Base-by-base conservation (phyloP, 2,329 filamentous ascomycete genomes). In the Periconia macrospinosa region DNA sequence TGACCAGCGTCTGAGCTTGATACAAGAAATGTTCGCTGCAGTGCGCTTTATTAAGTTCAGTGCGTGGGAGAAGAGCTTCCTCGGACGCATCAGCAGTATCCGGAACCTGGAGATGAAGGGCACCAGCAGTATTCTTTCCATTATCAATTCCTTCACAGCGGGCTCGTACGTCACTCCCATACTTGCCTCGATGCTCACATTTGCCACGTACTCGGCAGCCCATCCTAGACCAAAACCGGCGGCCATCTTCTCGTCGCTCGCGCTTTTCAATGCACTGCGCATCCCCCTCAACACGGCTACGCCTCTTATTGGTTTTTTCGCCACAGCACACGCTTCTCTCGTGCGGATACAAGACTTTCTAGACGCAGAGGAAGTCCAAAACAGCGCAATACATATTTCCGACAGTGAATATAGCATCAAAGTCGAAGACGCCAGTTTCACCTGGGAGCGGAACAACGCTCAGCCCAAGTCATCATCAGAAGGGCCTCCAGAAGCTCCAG, bases 41-140 rank as follows among this genome's bases (percentile, higher is more conserved):
- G 92, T 97, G 20, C 85, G 92, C 23, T 97, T 97, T 67, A 92
- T 97, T 75, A 97, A 97, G 73, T 97, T 86, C 73, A 97, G 97
- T 69, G 92, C 92, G 8, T 97, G 93, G 93, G 93, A 97, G 71
- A 88, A 83, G 53, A 89, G 90, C 33, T 97, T 97, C 68, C 78
- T 97, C 14, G 81, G 86, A 47, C 86, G 92, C 14, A 81, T 97
- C 15, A 84, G 85, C 47, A 82, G 86, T 20, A 89, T 96, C 56
- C 85, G 93, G 53, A 81, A 81, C 49, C 83, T 82, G 56, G 93
- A 97, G 73, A 92, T 97, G 56, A 78, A 81, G 52, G 85, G 88
- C n/a, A 91, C 97, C 53, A 92, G 96, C 70, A 78, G 91, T 14
- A 77, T 97, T 44, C 78, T 97, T 27, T 85, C 89, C 1, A 90